A percentile compares a stretch with the other conserved stretches of the same genome.
Conservation (phyloP, 2,329 filamentous ascomycete species). For the Diaporthe vexans region DNA sequence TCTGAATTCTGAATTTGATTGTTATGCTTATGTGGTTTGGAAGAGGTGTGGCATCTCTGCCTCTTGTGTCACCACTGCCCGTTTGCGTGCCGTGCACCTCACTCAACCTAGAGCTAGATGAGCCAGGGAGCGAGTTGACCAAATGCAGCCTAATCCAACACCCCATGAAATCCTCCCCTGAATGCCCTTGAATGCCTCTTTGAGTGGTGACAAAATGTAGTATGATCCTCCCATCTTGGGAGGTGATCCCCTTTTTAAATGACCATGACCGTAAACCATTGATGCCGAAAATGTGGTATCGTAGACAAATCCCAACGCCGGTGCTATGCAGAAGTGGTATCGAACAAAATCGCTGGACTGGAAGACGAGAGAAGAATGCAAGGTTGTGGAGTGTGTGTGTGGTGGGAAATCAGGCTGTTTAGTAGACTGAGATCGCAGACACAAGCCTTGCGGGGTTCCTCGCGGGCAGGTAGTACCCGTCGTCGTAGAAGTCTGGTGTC, state of each 20-base stretch:
- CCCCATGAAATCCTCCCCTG: constrained; percentile 9
- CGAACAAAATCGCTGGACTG: constrained; percentile 36
- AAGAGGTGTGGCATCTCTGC: constrained; percentile 1
- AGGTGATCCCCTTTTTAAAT: constrained; percentile 3
- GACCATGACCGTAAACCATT: constrained; percentile 15
- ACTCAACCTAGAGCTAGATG: constrained; percentile 33
- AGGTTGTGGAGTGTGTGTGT: constrained; percentile 57
- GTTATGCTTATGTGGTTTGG: constrained; percentile 18
- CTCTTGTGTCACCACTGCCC: constrained; percentile 7
- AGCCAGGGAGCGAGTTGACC: constrained; percentile 33
- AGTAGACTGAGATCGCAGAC: constrained; percentile 71
- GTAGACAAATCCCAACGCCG: constrained; percentile 33
- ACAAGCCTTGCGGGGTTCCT: constrained; percentile 65
- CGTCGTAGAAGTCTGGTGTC: constrained; percentile 61
- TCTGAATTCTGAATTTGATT: constrained; percentile 1
- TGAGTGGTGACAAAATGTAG: constrained; percentile 30
- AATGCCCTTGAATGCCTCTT: neutral
- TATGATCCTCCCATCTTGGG: neutral
- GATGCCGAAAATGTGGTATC: constrained; percentile 36
- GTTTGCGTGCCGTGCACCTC: constrained; percentile 10
- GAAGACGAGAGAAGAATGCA: constrained; percentile 43
- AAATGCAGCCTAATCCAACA: neutral
- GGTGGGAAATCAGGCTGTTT: constrained; percentile 48
- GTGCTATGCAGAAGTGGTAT: constrained; percentile 41
- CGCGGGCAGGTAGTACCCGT: constrained; percentile 66